Base-by-base conservation (phyloP, 257 asterid genomes). In the Penstemon newberryi region DNA sequence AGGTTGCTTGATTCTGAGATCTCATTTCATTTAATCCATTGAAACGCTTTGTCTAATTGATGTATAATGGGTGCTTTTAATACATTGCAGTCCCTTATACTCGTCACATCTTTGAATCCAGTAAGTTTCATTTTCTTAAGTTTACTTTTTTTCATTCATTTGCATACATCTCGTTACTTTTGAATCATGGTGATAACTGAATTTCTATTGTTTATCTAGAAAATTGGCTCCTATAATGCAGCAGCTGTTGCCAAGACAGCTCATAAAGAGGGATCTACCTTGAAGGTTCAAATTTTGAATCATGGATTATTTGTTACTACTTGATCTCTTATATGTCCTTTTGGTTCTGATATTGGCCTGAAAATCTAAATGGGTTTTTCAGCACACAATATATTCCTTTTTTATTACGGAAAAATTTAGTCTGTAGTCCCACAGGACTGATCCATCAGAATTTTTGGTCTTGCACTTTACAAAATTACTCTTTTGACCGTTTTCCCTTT, bases 181-280 rank as follows among this genome's bases (percentile, higher is more conserved):
- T 25, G 47, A n/a, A 68, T 33, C 7, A 42, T 56, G 8, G 62
- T 53, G 42, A 5, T 47, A 41, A 69, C 66, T 59, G 42, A 73
- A 54, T 10, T 70, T 18, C 65, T 44, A 57, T 82, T 53, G 54
- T 65, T 69, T 39, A 75, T 72, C 60, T 79, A 91, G 99, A 94
- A 90, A 94, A 91, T 94, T 46, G 99, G 99, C 54, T 94, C 87
- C 7, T 97, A 94, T 68, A 90, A 88, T 74, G 97, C 99, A 56
- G 99, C 99, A 13, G 82, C 89, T 61, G 97, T 88, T 60, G 99
- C 99, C 83, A 93, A 93, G 86, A 90, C 89, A 56, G 99, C 99
- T 69, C 99, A 93, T 82, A 93, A 90, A 85, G 97, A 93, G 75
- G 97, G 99, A 63, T 67, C 80, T 45, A 90, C 97, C 63, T 75